A percentile compares a stretch with the other conserved stretches of the same genome.
Evolutionary conservation across 2,329 filamentous ascomycete genomes (phyloP).

Genomic region (Capronia epimyces): DNA sequence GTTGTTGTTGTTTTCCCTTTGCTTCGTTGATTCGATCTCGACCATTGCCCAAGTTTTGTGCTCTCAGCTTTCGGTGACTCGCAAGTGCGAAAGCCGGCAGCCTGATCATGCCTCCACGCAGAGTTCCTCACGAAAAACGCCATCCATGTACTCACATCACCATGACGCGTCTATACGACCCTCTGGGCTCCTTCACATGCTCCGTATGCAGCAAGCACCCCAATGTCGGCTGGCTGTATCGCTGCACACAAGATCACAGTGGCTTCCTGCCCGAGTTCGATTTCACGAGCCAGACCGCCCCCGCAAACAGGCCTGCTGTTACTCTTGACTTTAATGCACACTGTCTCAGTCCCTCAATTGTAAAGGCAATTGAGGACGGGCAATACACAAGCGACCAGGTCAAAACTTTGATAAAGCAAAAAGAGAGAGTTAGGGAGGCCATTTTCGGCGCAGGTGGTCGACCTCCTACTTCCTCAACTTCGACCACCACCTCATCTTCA

Average conservation of each 20-base stretch:
- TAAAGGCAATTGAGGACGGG: conserved; percentile 39
- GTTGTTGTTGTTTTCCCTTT: not conserved
- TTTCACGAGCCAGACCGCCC: conserved; percentile 10
- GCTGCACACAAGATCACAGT: conserved; percentile 62
- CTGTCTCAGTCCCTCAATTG: conserved; percentile 38
- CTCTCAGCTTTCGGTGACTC: not conserved
- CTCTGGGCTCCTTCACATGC: conserved; percentile 50
- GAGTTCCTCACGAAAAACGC: conserved; percentile 17
- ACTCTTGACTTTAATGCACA: conserved; percentile 14
- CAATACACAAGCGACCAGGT: conserved; percentile 42
- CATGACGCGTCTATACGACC: conserved; percentile 57
- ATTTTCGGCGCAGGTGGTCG: conserved; percentile 29
- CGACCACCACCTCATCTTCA: conserved; percentile 11
- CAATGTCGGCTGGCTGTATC: conserved; percentile 65
- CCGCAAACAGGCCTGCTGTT: not conserved
- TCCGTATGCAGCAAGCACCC: conserved; percentile 53
- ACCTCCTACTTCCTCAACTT: conserved; percentile 19
- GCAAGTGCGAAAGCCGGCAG: not conserved
- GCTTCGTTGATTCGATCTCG: no score
- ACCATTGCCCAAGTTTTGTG: not conserved
- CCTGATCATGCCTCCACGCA: conserved; percentile 27
- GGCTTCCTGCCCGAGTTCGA: conserved; percentile 37
- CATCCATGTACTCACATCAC: conserved; percentile 60
- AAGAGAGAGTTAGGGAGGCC: conserved; percentile 32
- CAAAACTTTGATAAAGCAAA: conserved; percentile 40